Evolutionary conservation across 371 early-diverging fungal species (phyloP), one percentile per base, ranked within the genome.

Genomic region (Syncephalastrum monosporum): DNA sequence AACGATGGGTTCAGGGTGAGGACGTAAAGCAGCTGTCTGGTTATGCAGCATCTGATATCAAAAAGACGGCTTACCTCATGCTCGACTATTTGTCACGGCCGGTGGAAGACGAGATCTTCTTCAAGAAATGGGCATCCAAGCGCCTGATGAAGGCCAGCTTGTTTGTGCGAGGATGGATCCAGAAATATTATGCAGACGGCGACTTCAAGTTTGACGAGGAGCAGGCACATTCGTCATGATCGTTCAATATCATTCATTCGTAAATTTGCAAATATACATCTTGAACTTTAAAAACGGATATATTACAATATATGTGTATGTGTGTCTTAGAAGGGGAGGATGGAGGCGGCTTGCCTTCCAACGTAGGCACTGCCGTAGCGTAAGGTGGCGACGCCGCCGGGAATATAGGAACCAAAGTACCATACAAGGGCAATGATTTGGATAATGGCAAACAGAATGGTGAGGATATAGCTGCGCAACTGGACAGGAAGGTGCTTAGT

Each of bases 91-190:
- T 97, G 13, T 55, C 71, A 17, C 64, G 69, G 24, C 79, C 85
- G 5, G 53, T 55, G 2, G 73, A 69, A 55, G 73, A 84, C 56
- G 87, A 87, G 42, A 82, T 86, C 10, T 82, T 95, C 51, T 93
- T 72, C 75, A 82, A 76, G 46, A 97, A 97, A 79, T 97, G 95
- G 81, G 65, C 88, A 13, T 70, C 81, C 61, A 80, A 77, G 55
- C 82, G 79, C 63, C 86, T 83, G 64, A 75, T 91, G 76, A 90
- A 87, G 63, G 94, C 86, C 14, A 89, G 90, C 51, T 61, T 86
- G 42, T 90, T 88, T 81, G 91, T 79, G 17, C 77, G 77, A 43
- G 81, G 77, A 61, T 85, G 85, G 85, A 64, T 83, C 33, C 55
- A 68, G 16, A 53, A 67, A 17, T 71, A 69, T 45, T 77, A 75